phyloP scores from a whole-genome alignment of 208 protist species.

The Trypanosoma vivax region DNA sequence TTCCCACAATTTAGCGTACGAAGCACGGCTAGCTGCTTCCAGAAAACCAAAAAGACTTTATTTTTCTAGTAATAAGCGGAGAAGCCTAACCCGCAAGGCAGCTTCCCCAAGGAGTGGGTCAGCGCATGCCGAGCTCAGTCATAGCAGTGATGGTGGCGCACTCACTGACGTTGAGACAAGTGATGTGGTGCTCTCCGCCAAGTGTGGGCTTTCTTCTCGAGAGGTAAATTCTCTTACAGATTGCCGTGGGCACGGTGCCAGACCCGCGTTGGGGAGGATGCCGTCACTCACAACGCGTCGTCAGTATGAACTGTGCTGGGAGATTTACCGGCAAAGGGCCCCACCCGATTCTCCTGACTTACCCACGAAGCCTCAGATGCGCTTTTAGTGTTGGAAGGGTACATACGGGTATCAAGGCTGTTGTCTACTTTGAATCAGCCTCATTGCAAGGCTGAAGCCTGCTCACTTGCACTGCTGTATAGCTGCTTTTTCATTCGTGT shows the following conservation, averaged over 20 bases:
- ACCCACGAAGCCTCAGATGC: constrained; percentile 18
- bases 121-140: background rate
- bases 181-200: background rate
- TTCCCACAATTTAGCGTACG: constrained; percentile 62
- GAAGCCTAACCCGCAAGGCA: background rate
- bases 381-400: constrained; percentile 10
- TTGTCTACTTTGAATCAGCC: background rate
- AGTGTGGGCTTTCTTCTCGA: background rate
- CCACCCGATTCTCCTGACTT: background rate
- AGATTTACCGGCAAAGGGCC: constrained; percentile 15
- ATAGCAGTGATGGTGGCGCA: background rate
- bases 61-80: background rate
- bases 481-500: background rate
- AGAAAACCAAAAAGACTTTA: constrained; percentile 21
- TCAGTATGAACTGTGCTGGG: constrained; percentile 22
- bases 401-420: too few relatives aligned
- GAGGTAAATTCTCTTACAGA: background rate
- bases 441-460: background rate
- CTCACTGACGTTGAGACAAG: background rate
- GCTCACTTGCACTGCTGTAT: background rate
- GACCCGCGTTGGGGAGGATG: background rate
- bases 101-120: background rate
- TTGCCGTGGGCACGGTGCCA: background rate
- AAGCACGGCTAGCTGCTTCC: constrained; percentile 28
- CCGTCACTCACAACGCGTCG: background rate